Conservation (phyloP, 2,329 filamentous ascomycete genomes). For the Mollisiaceae sp. region DNA sequence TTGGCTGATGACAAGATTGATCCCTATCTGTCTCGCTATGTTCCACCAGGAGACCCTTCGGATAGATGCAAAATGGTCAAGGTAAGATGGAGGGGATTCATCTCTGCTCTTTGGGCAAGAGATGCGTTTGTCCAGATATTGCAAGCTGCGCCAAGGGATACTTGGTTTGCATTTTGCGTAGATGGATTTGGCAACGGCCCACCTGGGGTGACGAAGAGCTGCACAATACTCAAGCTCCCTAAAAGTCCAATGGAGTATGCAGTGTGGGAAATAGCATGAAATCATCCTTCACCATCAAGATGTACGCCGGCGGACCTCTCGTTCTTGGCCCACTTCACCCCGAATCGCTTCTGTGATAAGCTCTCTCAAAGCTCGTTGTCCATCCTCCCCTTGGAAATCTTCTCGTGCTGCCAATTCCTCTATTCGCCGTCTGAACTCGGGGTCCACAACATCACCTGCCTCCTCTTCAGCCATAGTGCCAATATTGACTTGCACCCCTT, state of each 20-base stretch:
- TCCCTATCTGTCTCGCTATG: slow-evolving; percentile 71
- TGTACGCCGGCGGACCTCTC: slow-evolving; percentile 67
- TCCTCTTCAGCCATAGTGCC: slow-evolving; percentile 73
- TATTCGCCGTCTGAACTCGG: slow-evolving; percentile 83
- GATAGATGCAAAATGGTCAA: slow-evolving; percentile 48
- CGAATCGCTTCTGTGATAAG: slow-evolving; percentile 81
- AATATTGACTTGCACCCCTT: slow-evolving; percentile 78
- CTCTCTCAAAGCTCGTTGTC: slow-evolving; percentile 77
- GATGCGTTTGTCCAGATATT: slow-evolving; percentile 51
- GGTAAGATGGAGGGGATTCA: slow-evolving; percentile 64
- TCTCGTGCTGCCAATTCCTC: slow-evolving; percentile 84
- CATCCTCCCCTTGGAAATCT: slow-evolving; percentile 81
- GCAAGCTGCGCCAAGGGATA: slow-evolving; percentile 50
- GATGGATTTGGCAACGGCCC: slow-evolving; percentile 56
- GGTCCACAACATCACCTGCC: slow-evolving; percentile 71
- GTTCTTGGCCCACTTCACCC: slow-evolving; percentile 68
- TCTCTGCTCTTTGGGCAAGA: slow-evolving; percentile 59
- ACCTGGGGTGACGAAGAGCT: slow-evolving; percentile 53
- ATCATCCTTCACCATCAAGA: slow-evolving; percentile 49
- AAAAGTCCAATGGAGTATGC: slow-evolving; percentile 58
- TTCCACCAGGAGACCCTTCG: slow-evolving; percentile 50
- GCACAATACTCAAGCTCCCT: slow-evolving; percentile 59
- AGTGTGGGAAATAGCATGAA: slow-evolving; percentile 59
- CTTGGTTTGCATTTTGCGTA: slow-evolving; percentile 62
- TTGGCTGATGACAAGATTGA: slow-evolving; percentile 63